Base-by-base conservation (phyloP, 1,139 yeast genomes). In the Protomyces inundatus region DNA sequence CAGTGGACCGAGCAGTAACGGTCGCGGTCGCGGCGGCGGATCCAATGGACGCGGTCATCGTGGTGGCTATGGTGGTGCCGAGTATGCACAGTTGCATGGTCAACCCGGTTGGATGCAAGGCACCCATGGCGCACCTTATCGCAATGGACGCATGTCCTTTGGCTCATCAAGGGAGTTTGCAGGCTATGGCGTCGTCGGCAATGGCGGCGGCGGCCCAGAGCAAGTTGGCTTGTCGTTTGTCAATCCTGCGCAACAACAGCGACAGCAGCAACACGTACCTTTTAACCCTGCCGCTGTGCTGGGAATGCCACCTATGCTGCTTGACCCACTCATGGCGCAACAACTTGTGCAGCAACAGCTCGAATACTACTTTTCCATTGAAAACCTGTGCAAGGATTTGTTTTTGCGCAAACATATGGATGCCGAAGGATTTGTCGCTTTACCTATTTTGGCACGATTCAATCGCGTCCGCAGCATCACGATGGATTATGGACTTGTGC, bases 351-450 rank as follows among this genome's bases (percentile, higher is more conserved):
- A 51, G 33, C 53, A 58, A 32, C 62, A 58, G 23, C 54, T 56
- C 66, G 93, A 89, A 73, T 93, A 91, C 78, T 93, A 93, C 76
- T 87, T 93, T 76, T 86, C 95, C 35, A 81, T 86, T 64, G 96
- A 90, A 71, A 93, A 93, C 76, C 81, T 93, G 75, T 81, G 88
- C 70, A 87, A 88, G 76, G 97, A 90, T 75, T 78, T 87, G 66
- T 89, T 77, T 73, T 79, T 90, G 73, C 83, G 96, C 74, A 83
- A 84, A 70, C 88, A 86, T 71, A 89, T 90, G 96, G 85, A 86
- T 75, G 76, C 79, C 57, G 80, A 84, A 67, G 97, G 97, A 39
- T 86, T 86, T 81, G 82, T 90, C 64, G 83, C 85, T 45, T 76
- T 90, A 68, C 71, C 75, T 6, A 80, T 85, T 66, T 80, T 90